phyloP scores from a whole-genome alignment of 1,284 basidiomycete species.

The Rhodotorula mucilaginosa region DNA sequence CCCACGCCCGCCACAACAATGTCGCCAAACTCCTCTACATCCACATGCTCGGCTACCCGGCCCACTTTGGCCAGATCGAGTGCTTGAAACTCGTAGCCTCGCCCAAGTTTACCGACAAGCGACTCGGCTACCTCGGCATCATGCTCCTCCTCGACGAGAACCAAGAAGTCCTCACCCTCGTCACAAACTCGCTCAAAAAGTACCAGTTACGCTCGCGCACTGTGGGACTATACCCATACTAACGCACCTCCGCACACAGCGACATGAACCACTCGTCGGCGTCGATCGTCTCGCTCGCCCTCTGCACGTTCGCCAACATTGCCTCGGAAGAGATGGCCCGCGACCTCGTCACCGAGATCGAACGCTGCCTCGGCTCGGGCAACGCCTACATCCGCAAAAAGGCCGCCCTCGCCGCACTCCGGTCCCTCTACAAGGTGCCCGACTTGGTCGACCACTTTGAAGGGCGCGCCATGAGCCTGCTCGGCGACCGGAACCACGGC shows the following conservation, averaged over 20 bases:
- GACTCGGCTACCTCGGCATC: conserved; percentile 94
- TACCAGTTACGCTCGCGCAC: conserved; percentile 52
- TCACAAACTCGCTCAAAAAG: conserved; percentile 99
- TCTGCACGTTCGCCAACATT: conserved; percentile 99
- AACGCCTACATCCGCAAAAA: conserved; percentile 99
- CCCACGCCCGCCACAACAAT: conserved; percentile 89
- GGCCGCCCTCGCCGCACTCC: conserved; percentile 93
- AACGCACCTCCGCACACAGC: conserved; percentile 55
- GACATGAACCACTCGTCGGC: conserved; percentile 99
- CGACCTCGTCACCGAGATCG: conserved; percentile 93
- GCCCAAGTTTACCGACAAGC: conserved; percentile 90
- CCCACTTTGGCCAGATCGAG: conserved; percentile 99
- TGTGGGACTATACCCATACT: not conserved
- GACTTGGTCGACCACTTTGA: conserved; percentile 94
- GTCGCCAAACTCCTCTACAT: conserved; percentile 98
- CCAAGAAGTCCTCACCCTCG: conserved; percentile 93
- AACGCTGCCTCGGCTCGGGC: conserved; percentile 93
- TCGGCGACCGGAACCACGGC: conserved; percentile 95
- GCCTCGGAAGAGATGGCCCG: conserved; percentile 98
- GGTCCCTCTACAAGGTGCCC: conserved; percentile 94
- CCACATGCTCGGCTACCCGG: conserved; percentile 98
- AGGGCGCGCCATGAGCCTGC: conserved; percentile 79
- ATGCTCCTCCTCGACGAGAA: conserved; percentile 98
- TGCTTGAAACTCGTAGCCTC: conserved; percentile 99
- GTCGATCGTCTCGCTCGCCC: conserved; percentile 94